Evolutionary conservation across 2,329 filamentous ascomycete genomes (phyloP).

Genomic region (Paraphoma sp.): DNA sequence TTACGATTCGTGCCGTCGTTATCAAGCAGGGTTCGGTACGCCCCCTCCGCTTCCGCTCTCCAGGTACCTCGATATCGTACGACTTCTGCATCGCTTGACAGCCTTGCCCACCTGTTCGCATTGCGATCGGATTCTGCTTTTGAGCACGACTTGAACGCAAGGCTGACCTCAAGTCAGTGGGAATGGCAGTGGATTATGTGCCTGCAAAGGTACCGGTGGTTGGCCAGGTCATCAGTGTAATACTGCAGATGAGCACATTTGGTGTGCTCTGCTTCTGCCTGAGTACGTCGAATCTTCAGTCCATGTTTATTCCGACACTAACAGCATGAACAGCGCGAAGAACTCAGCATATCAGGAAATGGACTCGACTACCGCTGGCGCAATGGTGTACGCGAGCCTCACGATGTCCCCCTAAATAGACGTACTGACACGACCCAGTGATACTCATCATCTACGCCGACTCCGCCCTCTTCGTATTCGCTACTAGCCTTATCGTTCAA

Average conservation of each 20-base stretch:
- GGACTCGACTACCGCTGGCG: slow-evolving; percentile 29
- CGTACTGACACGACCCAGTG: slow-evolving; percentile 50
- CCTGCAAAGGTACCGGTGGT: slow-evolving; percentile 27
- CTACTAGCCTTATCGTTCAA: slow-evolving; percentile 63
- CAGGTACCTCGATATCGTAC: neutral
- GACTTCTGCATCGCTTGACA: neutral
- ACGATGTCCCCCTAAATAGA: neutral
- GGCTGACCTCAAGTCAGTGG: neutral
- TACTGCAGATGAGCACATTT: slow-evolving; percentile 31
- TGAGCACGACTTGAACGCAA: neutral
- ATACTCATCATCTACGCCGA: slow-evolving; percentile 66
- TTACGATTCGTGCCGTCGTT: neutral
- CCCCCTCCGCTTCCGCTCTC: neutral
- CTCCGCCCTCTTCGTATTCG: slow-evolving; percentile 66
- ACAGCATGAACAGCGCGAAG: slow-evolving; percentile 25
- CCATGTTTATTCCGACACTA: neutral
- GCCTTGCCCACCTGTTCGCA: neutral
- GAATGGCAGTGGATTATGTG: slow-evolving; percentile 2
- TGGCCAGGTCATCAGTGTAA: slow-evolving; percentile 29
- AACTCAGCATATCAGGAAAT: slow-evolving; percentile 26
- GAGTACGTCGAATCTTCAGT: slow-evolving; percentile 9
- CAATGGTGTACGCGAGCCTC: slow-evolving; percentile 18
- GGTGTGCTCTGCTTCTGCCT: slow-evolving; percentile 25
- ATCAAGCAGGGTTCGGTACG: neutral
- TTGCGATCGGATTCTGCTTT: neutral